phyloP scores from a whole-genome alignment of 805 yeast genomes.

The Wickerhamomyces alni region DNA sequence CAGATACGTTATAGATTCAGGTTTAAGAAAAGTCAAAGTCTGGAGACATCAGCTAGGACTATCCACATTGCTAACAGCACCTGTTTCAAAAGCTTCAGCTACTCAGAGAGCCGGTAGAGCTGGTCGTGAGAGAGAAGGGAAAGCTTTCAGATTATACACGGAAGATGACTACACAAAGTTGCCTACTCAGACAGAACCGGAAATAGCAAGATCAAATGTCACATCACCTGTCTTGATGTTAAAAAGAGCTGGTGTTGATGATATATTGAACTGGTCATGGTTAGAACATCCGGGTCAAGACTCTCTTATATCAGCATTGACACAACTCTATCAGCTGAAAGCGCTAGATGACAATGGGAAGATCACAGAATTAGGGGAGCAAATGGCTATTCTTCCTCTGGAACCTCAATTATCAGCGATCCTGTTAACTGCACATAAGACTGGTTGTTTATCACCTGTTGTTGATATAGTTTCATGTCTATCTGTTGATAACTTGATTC shows the following conservation, averaged over 20 bases:
- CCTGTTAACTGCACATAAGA: conserved; percentile 56
- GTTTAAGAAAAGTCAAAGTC: conserved; percentile 86
- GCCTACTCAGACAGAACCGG: conserved; percentile 85
- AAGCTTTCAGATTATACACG: conserved; percentile 77
- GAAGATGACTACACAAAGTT: conserved; percentile 62
- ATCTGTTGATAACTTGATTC: conserved; percentile 81
- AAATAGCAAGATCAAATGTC: conserved; percentile 81
- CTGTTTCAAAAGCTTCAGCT: conserved; percentile 92
- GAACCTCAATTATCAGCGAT: conserved; percentile 92
- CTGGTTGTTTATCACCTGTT: conserved; percentile 53
- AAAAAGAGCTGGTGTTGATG: conserved; percentile 77
- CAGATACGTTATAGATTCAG: conserved; percentile 87
- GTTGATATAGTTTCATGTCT: conserved; percentile 89
- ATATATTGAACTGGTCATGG: conserved; percentile 88
- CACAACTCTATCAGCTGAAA: conserved; percentile 68
- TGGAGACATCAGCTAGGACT: conserved; percentile 92
- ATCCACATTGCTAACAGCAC: conserved; percentile 87
- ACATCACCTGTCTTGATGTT: conserved; percentile 79
- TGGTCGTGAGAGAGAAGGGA: conserved; percentile 95
- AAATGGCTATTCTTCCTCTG: conserved; percentile 85
- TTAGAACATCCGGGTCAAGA: conserved; percentile 83
- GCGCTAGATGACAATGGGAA: conserved; percentile 75
- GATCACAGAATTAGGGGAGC: conserved; percentile 72
- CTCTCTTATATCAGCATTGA: conserved; percentile 68
- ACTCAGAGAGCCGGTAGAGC: conserved; percentile 97